Conservation (phyloP, 495 filamentous ascomycete species). For the Penicillium paxilli region DNA sequence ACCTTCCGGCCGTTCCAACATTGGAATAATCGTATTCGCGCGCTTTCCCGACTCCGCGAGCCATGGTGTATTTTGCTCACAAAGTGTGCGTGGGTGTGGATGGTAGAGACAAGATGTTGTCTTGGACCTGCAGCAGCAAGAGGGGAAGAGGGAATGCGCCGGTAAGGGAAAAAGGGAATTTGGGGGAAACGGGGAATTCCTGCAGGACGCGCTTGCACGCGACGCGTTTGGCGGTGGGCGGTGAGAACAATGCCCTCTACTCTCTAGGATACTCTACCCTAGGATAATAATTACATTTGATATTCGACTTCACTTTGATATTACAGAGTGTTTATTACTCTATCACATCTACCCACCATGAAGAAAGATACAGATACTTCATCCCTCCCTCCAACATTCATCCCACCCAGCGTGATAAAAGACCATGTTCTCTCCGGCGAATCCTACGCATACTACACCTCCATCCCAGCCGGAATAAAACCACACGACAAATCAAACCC, state of each 20-base stretch:
- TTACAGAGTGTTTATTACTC: too few species aligned
- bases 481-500: conserved; percentile 33
- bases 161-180: conserved; percentile 30
- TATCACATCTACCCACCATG: not conserved
- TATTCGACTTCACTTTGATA: too few species aligned
- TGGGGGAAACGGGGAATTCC: conserved; percentile 28
- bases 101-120: too few species aligned
- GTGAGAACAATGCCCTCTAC: too few species aligned
- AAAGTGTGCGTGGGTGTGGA: too few species aligned
- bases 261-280: too few species aligned
- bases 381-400: not conserved
- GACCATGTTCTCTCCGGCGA: conserved; percentile 62
- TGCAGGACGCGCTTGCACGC: conserved; percentile 34
- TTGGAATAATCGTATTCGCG: conserved; percentile 64
- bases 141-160: not conserved
- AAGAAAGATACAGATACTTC: not conserved
- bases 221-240: too few species aligned
- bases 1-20: conserved; percentile 66
- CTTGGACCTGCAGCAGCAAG: not conserved
- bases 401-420: not conserved
- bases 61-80: too few species aligned
- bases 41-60: conserved; percentile 47
- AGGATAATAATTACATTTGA: too few species aligned
- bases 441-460: conserved; percentile 84
- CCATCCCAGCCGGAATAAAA: conserved; percentile 55